Percentiles rank a stretch among this genome's conserved stretches.
Conservation (phyloP, 768 basidiomycete genomes). For the Macrocybe gigantea region DNA sequence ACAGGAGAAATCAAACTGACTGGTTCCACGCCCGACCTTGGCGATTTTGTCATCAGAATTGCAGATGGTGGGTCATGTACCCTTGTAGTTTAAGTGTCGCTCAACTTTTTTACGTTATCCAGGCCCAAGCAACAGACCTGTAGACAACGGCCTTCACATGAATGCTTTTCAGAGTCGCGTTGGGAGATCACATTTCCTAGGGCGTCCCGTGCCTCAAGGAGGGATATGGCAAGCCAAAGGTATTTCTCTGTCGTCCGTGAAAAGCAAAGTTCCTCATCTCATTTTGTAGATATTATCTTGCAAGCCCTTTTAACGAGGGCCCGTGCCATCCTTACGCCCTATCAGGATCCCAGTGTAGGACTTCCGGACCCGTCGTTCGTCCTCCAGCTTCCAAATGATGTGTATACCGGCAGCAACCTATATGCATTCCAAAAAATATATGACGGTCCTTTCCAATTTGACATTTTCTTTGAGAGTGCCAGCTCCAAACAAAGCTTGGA, state of each 20-base stretch:
- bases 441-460: constrained; percentile 83
- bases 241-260: constrained; percentile 16
- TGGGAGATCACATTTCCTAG: constrained; percentile 68
- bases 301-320: constrained; percentile 56
- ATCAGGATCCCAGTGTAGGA: constrained; percentile 39
- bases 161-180: constrained; percentile 52
- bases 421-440: constrained; percentile 85
- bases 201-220: constrained; percentile 53
- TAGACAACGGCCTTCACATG: constrained; percentile 51
- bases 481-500: constrained; percentile 60
- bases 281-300: constrained; percentile 50
- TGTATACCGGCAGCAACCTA: constrained; percentile 68
- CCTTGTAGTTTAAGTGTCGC: background rate
- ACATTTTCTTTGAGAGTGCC: constrained; percentile 80
- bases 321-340: constrained; percentile 45
- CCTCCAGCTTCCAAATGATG: constrained; percentile 71
- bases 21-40: constrained; percentile 74
- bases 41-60: constrained; percentile 76
- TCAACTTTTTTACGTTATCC: constrained; percentile 6
- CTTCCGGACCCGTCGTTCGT: constrained; percentile 78
- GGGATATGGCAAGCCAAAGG: constrained; percentile 86
- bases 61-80: constrained; percentile 52
- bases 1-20: constrained; percentile 62
- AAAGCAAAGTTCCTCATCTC: background rate
- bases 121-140: constrained; percentile 55